These are phyloP conservation scores for Ceratobasidium sp. DNA, from an alignment of 1,284 basidiomycete species.

Conservation along the genomic window DNA sequence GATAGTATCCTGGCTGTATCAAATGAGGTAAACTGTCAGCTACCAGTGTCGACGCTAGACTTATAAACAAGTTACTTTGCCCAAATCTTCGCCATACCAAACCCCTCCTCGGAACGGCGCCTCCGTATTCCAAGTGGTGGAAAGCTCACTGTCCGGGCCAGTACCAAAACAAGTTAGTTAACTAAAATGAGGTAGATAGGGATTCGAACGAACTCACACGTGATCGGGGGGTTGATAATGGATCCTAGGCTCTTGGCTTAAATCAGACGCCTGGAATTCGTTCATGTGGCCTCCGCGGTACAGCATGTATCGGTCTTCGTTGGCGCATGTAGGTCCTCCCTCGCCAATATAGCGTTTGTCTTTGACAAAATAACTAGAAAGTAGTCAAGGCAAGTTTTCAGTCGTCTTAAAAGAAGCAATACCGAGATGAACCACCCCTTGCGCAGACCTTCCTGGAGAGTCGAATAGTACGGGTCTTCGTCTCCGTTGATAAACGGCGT, in stretches of 20 bases:
- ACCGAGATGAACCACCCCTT: not conserved
- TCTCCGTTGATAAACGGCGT: constrained; percentile 44
- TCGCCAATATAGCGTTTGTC: constrained; percentile 5
- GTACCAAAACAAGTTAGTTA: not conserved
- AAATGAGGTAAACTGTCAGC: not conserved
- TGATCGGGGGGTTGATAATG: constrained; percentile 6
- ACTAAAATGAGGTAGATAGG: not conserved
- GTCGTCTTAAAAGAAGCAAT: not conserved
- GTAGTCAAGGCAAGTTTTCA: not conserved
- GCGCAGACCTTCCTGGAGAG: constrained; percentile 11
- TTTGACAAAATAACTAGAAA: constrained; percentile 34
- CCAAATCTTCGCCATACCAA: constrained; percentile 37
- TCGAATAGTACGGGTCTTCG: constrained; percentile 16
- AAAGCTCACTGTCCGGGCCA: constrained; percentile 10
- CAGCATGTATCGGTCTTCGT: constrained; percentile 25
- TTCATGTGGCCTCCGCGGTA: not conserved
- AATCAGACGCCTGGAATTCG: constrained; percentile 15
- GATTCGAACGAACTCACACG: not conserved
- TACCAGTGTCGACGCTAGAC: not conserved
- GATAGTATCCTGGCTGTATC: constrained; percentile 44
- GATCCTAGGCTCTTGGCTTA: constrained; percentile 19
- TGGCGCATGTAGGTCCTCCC: not conserved
- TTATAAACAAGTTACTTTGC: constrained; percentile 23
- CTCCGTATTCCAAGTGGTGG: constrained; percentile 37
- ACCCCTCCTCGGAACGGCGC: constrained; percentile 42